These are phyloP conservation scores for Pichia norvegensis DNA, from an alignment of 1,139 yeast genomes.

Conservation along the genomic window DNA sequence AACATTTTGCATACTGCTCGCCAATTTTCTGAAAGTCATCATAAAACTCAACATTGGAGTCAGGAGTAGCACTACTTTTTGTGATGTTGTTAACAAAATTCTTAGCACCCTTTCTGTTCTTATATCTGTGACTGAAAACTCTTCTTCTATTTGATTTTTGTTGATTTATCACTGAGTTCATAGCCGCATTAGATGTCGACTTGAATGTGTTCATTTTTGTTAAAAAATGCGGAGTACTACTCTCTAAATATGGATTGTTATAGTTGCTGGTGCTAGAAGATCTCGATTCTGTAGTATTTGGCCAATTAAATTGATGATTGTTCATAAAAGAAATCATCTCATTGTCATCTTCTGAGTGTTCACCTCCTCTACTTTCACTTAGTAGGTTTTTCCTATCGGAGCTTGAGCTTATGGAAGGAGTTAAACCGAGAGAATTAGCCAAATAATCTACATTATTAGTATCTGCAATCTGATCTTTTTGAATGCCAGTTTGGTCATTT, in stretches of 20 bases:
- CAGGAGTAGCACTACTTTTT: conserved; percentile 23
- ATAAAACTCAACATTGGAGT: conserved; percentile 23
- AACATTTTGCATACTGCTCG: conserved; percentile 34
- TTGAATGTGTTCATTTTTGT: conserved; percentile 4
- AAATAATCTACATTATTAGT: no score
- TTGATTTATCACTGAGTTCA: conserved; percentile 1
- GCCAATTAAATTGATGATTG: conserved; percentile 25
- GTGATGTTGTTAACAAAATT: conserved; percentile 5
- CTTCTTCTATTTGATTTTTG: conserved; percentile 10
- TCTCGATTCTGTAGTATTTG: conserved; percentile 9
- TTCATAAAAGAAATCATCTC: conserved; percentile 31
- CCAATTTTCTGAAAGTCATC: conserved; percentile 30
- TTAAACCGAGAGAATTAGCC: no score
- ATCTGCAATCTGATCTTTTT: neutral
- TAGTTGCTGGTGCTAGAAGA: neutral
- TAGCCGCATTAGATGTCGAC: neutral
- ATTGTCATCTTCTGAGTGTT: conserved; percentile 10
- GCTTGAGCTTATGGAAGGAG: neutral
- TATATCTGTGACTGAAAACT: conserved; percentile 10
- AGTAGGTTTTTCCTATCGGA: no score
- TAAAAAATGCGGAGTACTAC: conserved; percentile 3
- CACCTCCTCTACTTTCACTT: conserved; percentile 1
- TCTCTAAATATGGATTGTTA: neutral
- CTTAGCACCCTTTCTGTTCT: conserved; percentile 7
- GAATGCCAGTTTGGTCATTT: conserved; percentile 3